These are phyloP conservation scores for Balamuthia mandrillaris DNA, from an alignment of 208 protist species.

Conservation along the genomic window DNA sequence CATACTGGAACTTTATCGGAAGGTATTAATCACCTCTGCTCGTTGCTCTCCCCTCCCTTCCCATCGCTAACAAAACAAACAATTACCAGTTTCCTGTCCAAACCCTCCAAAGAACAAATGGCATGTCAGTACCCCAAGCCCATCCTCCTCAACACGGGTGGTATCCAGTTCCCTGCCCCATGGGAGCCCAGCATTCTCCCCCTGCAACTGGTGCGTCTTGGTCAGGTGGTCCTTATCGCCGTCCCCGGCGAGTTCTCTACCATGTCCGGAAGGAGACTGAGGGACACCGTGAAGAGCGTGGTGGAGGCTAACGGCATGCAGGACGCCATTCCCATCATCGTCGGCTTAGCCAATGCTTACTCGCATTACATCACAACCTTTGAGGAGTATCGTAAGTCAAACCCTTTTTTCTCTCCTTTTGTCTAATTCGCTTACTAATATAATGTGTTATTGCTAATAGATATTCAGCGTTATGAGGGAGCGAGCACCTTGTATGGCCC, in stretches of 20 bases:
- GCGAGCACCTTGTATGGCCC: slow-evolving; percentile 65
- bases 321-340: slow-evolving; percentile 28
- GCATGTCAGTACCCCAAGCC: slow-evolving; percentile 51
- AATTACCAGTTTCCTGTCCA: slow-evolving; percentile 40
- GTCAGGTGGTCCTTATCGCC: slow-evolving; percentile 57
- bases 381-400: slow-evolving; percentile 43
- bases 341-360: slow-evolving; percentile 43
- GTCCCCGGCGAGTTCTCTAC: slow-evolving; percentile 68
- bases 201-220: slow-evolving; percentile 58
- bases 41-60: too few species aligned
- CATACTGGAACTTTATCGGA: slow-evolving; percentile 61
- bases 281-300: slow-evolving; percentile 38
- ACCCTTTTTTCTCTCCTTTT: not conserved
- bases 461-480: slow-evolving; percentile 59
- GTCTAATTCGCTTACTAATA: too few species aligned
- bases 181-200: slow-evolving; percentile 57
- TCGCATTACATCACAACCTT: slow-evolving; percentile 41
- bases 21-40: too few species aligned
- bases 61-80: too few species aligned
- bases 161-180: slow-evolving; percentile 41
- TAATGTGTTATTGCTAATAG: too few species aligned
- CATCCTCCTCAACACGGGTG: slow-evolving; percentile 61
- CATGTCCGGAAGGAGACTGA: slow-evolving; percentile 61
- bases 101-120: slow-evolving; percentile 47
- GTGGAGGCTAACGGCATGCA: slow-evolving; percentile 10